Base-by-base conservation (phyloP, 2,329 filamentous ascomycete species). In the Dendrostoma leiphaemia region DNA sequence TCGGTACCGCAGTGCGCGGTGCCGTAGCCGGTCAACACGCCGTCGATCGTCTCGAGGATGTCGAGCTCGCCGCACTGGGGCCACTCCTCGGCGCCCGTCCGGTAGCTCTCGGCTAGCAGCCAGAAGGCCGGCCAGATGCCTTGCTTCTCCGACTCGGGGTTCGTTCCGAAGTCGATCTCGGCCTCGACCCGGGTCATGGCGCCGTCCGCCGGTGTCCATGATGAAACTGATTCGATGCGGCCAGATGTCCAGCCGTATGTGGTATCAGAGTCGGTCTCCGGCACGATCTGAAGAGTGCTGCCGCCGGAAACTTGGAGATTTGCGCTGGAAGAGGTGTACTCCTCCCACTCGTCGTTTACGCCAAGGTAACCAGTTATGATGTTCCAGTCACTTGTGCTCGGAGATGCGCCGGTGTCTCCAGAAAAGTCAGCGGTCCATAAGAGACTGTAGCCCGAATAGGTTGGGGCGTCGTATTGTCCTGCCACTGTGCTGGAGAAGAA, bases 121-220 rank as follows among this genome's bases (percentile, higher is more conserved):
- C 78, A 81, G 61, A 80, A 81, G 4, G 78, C 78, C 3, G 78
- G 77, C 78, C 78, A 81, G 58, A 80, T 69, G 13, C 78, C 78
- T 60, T 75, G 69, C 66, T 78, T 78, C 46, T 70, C 67, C 24
- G 60, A 59, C 13, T 62, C 51, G 9, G 65, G 49, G 62, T 71
- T 70, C 56, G 54, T 53, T 32, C 78, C 78, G 57, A 77, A 76
- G 10, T 76, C 72, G 51, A 81, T 67, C 45, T 65, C 65, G 9
- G 73, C 72, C 64, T 80, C 74, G 46, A 72, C 69, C 24, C 75
- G 63, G 34, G 77, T 77, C 44, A 63, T 60, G 32, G 66, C 65
- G 48, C 74, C 74, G 1, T 69, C 62, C 15, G 64, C 38, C 0
- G 78, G 75, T 3, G 71, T 73, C 68, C 76, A 80, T 3, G 71